phyloP scores from a whole-genome alignment of 345 rosid genomes.

The Rhodomyrtus tomentosa region DNA sequence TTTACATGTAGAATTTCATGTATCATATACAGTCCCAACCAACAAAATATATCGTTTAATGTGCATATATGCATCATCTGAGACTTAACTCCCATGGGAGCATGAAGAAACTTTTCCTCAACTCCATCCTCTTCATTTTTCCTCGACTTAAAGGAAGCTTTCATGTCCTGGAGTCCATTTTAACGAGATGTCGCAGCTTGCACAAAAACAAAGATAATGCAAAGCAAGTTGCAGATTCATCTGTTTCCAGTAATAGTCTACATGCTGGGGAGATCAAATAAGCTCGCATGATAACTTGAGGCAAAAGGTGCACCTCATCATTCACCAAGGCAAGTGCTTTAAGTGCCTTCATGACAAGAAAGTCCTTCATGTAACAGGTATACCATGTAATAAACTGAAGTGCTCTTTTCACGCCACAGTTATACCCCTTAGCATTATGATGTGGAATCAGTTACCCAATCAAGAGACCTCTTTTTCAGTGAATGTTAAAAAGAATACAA shows the following conservation, averaged over 20 bases:
- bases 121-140: background rate
- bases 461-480: background rate
- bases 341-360: background rate
- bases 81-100: background rate
- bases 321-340: background rate
- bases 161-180: background rate
- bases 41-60: background rate
- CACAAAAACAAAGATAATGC: background rate
- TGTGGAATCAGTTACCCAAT: background rate
- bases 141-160: background rate
- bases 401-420: background rate
- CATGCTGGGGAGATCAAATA: background rate
- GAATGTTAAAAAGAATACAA: background rate
- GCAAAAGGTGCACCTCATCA: background rate
- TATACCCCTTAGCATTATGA: background rate
- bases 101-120: background rate
- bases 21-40: background rate
- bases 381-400: background rate
- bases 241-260: background rate
- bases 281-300: background rate
- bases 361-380: background rate
- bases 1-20: background rate
- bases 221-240: background rate
- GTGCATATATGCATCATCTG: background rate
- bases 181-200: background rate